A percentile compares a stretch with the other conserved stretches of the same genome.
phyloP scores from a whole-genome alignment of 495 filamentous ascomycete species.

The Astrothelium subdiscretum region DNA sequence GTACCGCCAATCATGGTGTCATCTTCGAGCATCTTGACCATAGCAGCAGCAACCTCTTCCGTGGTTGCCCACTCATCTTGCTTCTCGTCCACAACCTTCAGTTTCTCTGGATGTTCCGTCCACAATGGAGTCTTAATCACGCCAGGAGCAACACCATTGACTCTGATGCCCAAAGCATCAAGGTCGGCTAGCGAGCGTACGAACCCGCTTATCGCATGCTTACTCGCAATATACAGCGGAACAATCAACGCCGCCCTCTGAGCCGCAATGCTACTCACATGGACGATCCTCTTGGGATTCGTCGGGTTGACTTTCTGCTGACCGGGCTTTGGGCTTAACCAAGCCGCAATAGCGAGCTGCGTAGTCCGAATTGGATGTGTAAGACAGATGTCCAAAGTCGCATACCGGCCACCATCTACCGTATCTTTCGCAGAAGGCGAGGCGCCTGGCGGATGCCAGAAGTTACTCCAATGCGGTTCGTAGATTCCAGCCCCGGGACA shows the following conservation, averaged over 20 bases:
- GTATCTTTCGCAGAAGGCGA: conserved; percentile 37
- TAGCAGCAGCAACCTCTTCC: conserved; percentile 53
- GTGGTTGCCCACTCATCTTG: conserved; percentile 50
- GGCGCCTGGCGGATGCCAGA: conserved; percentile 52
- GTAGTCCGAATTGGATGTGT: conserved; percentile 58
- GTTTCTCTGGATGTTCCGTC: conserved; percentile 57
- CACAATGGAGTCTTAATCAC: conserved; percentile 56
- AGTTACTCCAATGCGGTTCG: conserved; percentile 55
- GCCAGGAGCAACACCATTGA: conserved; percentile 56
- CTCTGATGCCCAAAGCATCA: conserved; percentile 45
- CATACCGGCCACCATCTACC: conserved; percentile 36
- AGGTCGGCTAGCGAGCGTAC: conserved; percentile 42
- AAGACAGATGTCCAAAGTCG: conserved; percentile 52
- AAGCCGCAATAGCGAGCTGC: conserved; percentile 52
- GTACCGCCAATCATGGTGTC: conserved; percentile 29
- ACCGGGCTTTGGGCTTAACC: conserved; percentile 28
- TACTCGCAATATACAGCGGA: conserved; percentile 51
- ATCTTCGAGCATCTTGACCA: conserved; percentile 48
- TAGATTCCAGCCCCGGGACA: conserved; percentile 59
- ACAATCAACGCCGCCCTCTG: conserved; percentile 38
- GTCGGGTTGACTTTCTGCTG: conserved; percentile 15
- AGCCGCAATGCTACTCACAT: conserved; percentile 54
- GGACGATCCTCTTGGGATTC: conserved; percentile 42
- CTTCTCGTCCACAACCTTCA: conserved; percentile 39
- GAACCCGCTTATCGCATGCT: conserved; percentile 52